Evolutionary conservation across 192 early-diverging fungal species (phyloP).

Genomic region (Oehlia diaphana): DNA sequence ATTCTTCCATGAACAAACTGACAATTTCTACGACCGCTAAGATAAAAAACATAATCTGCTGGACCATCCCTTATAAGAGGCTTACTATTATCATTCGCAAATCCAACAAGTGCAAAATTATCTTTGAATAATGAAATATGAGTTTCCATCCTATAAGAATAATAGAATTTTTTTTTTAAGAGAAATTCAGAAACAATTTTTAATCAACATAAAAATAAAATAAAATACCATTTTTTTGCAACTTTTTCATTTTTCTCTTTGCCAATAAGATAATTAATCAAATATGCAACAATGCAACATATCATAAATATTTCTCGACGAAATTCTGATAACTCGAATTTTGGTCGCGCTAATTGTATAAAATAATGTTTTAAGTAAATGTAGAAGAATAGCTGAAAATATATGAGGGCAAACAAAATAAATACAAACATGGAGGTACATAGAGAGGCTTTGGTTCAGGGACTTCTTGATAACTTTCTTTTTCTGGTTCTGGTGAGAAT

Average conservation of each 20-base stretch:
- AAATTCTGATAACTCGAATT: background rate
- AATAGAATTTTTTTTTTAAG: background rate
- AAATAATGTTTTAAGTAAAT: background rate
- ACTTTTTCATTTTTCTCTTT: background rate
- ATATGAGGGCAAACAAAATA: background rate
- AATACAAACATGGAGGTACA: background rate
- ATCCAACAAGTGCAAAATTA: constrained; percentile 8
- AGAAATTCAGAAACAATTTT: background rate
- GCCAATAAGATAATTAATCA: constrained; percentile 14
- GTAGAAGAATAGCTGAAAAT: background rate
- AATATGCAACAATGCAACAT: background rate
- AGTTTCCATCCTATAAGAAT: constrained; percentile 3
- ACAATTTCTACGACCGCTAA: constrained; percentile 9
- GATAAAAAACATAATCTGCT: constrained; percentile 2
- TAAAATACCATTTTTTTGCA: constrained; percentile 3
- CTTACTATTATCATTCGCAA: background rate
- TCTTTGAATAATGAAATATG: background rate
- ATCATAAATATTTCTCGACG: background rate
- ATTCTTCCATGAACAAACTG: constrained; percentile 12
- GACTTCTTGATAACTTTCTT: background rate
- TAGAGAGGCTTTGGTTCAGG: background rate
- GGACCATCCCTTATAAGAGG: constrained; percentile 4
- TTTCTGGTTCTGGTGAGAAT: background rate
- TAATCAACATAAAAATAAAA: background rate
- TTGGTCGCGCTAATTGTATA: background rate